phyloP scores from a whole-genome alignment of 768 basidiomycete species.

The Chalciporus chontae region DNA sequence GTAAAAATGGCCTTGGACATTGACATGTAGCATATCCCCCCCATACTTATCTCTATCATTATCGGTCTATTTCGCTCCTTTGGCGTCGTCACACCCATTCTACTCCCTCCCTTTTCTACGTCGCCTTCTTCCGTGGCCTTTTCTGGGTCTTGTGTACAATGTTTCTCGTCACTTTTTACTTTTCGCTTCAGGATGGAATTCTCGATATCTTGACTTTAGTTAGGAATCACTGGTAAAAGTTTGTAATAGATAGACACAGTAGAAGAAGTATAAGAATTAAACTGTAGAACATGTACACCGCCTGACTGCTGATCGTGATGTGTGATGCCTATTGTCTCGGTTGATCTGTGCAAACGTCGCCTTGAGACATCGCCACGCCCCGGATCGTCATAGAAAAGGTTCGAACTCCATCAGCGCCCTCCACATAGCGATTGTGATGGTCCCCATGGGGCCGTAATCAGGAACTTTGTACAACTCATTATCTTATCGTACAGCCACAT shows the following conservation, averaged over 20 bases:
- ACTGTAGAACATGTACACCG: slow-evolving; percentile 8
- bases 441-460: not conserved
- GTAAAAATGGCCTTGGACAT: slow-evolving; percentile 13
- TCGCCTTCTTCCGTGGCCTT: not conserved
- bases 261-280: slow-evolving; percentile 5
- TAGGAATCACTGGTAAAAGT: not conserved
- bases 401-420: not conserved
- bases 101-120: not conserved
- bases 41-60: slow-evolving; percentile 23
- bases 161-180: not conserved
- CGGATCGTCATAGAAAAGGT: not conserved
- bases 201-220: not conserved
- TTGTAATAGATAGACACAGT: slow-evolving; percentile 19
- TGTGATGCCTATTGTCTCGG: not conserved
- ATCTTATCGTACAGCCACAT: slow-evolving; percentile 12
- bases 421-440: not conserved
- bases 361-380: not conserved
- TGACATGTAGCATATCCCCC: slow-evolving; percentile 22
- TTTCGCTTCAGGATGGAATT: not conserved
- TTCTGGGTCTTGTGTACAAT: not conserved
- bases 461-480: slow-evolving; percentile 3
- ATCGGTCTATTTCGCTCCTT: slow-evolving; percentile 11
- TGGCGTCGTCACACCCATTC: not conserved
- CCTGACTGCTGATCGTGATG: not conserved
- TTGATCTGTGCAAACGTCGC: not conserved